Percentiles rank a stretch among this genome's conserved stretches.
Conservation (phyloP, 2,329 filamentous ascomycete genomes). For the Lasiodiplodia citricola region DNA sequence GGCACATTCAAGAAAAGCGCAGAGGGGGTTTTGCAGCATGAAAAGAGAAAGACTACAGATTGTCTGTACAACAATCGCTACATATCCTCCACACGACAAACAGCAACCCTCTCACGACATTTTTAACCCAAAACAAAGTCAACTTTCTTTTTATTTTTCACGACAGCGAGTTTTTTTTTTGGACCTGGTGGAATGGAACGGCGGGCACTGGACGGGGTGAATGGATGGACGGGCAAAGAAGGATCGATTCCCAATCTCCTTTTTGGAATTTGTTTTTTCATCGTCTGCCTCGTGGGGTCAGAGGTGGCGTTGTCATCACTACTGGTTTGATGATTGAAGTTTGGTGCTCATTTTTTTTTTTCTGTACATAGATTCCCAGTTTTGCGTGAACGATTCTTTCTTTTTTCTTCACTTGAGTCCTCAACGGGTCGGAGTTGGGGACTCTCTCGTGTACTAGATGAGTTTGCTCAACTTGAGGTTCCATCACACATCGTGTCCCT, state of each 20-base stretch:
- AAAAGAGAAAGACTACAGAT: background rate
- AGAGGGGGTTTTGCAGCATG: background rate
- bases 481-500: too few relatives aligned
- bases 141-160: background rate
- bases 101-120: background rate
- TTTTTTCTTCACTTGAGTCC: background rate
- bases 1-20: background rate
- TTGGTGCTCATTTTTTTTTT: background rate
- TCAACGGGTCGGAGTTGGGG: background rate
- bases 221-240: background rate
- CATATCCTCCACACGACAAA: background rate
- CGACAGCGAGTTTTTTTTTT: background rate
- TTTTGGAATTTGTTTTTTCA: background rate
- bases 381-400: background rate
- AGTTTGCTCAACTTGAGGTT: background rate
- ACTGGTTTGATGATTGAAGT: background rate
- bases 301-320: background rate
- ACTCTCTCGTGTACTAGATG: background rate
- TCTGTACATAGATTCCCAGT: conserved; percentile 6
- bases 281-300: background rate
- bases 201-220: background rate
- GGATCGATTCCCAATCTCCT: background rate
- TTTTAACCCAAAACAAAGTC: background rate
- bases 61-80: background rate
- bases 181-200: background rate